Conservation (phyloP, 2,329 filamentous ascomycete species). For the Apiospora phragmitis region DNA sequence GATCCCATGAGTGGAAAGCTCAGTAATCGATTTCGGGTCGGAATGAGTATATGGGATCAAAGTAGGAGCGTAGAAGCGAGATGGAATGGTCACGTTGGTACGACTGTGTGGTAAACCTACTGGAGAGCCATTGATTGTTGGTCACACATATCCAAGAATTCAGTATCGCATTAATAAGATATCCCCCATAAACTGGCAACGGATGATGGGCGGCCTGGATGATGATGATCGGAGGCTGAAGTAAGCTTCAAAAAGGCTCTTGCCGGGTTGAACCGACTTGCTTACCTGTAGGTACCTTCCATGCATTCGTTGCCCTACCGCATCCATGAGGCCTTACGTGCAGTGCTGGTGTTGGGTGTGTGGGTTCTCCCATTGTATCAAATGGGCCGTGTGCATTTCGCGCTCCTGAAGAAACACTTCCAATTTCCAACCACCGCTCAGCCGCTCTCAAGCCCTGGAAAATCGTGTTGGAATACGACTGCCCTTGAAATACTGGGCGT, state of each 20-base stretch:
- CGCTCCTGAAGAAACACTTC: neutral
- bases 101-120: no score
- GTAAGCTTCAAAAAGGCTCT: neutral
- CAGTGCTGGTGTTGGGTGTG: neutral
- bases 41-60: neutral
- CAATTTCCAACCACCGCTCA: neutral
- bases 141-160: neutral
- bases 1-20: neutral
- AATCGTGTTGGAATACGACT: neutral
- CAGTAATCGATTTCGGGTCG: neutral
- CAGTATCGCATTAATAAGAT: neutral
- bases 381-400: neutral
- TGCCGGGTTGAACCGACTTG: neutral
- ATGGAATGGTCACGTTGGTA: neutral
- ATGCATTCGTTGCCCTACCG: neutral
- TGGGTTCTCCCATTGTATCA: neutral
- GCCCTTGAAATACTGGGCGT: no score
- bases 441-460: neutral
- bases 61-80: neutral
- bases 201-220: neutral
- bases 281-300: no score
- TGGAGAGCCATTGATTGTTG: neutral
- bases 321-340: neutral
- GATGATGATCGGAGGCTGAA: neutral
- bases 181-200: neutral